Base-by-base conservation (phyloP, 1,139 yeast species). In the Meyerozyma sp. region DNA sequence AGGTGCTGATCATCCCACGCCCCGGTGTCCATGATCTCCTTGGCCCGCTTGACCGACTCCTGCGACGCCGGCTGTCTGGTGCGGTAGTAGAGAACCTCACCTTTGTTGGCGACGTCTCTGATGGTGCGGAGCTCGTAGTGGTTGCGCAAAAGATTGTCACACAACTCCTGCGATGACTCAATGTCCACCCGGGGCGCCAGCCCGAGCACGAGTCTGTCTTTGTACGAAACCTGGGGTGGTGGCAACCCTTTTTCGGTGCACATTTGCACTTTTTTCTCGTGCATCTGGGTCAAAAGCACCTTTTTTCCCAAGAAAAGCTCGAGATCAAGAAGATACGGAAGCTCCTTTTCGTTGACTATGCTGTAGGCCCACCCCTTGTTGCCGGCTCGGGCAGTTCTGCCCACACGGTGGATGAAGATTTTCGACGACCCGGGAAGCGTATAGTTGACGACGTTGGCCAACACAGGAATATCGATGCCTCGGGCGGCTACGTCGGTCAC, bases 341-440 rank as follows among this genome's bases (percentile, higher is more conserved):
- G 66, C 60, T 94, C 99, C 48, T 79, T 76, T 52, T 90, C 96
- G 48, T 83, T 77, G 4, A 91, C 84, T 45, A 94, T 79, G 1
- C 97, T 84, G 61, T 88, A 94, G 0, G 98, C 98, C 96, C 98
- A 91, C 59, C 99, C 99, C 53, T 80, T 81, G 59, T 90, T 84
- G 61, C 99, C 99, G 9, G 98, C 98, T 76, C 99, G 85, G 11
- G 98, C 99, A 39, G 99, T 93, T 76, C 99, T 83, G 64, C 99
- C 99, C 42, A 94, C 98, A 68, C 99, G 81, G 66, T 93, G 99
- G 44, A 93, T 81, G 63, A 93, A 94, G 46, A 91, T 86, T 62
- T 94, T 93, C 4, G 97, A 90, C 2, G 95, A 84, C 0, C 91
- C 84, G 5, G 99, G 98, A 46, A 93, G 72, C 0, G 96, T 82